Conservation (phyloP, 306 rosid species). For the Gastrolobium villosum region DNA sequence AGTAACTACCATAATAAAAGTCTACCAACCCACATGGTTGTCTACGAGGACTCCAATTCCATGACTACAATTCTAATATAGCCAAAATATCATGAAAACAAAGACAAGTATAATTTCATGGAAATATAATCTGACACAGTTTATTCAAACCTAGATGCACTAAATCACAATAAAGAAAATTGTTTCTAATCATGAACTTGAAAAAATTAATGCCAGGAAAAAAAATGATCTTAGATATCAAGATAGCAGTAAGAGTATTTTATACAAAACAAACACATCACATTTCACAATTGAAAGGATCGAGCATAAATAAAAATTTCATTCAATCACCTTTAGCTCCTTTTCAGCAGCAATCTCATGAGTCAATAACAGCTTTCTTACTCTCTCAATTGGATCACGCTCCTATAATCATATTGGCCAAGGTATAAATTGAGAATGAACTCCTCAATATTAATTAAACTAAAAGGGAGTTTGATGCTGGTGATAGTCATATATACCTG, state of each 20-base stretch:
- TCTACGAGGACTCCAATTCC: slow-evolving; percentile 13
- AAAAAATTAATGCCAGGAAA: background rate
- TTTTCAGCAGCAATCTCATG: slow-evolving; percentile 79
- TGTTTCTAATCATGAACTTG: slow-evolving; percentile 6
- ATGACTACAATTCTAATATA: slow-evolving; percentile 32
- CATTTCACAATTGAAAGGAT: background rate
- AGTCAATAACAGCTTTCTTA: slow-evolving; percentile 70
- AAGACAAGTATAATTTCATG: background rate
- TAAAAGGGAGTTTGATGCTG: background rate
- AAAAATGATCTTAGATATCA: background rate
- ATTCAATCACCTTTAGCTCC: slow-evolving; percentile 75
- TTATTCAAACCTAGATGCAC: slow-evolving; percentile 4
- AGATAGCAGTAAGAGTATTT: background rate
- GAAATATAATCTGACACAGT: slow-evolving; percentile 3
- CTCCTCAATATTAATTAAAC: background rate
- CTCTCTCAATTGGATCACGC: slow-evolving; percentile 91
- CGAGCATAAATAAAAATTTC: slow-evolving; percentile 15
- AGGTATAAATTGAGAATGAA: slow-evolving; percentile 22
- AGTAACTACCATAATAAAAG: slow-evolving; percentile 5
- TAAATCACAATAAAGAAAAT: background rate
- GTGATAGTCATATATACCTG: slow-evolving; percentile 61
- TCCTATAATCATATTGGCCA: slow-evolving; percentile 63
- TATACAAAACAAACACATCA: background rate
- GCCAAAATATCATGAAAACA: background rate
- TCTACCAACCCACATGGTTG: slow-evolving; percentile 3